phyloP scores from a whole-genome alignment of 2,329 filamentous ascomycete species.

The Paracoccidioides lutzii region DNA sequence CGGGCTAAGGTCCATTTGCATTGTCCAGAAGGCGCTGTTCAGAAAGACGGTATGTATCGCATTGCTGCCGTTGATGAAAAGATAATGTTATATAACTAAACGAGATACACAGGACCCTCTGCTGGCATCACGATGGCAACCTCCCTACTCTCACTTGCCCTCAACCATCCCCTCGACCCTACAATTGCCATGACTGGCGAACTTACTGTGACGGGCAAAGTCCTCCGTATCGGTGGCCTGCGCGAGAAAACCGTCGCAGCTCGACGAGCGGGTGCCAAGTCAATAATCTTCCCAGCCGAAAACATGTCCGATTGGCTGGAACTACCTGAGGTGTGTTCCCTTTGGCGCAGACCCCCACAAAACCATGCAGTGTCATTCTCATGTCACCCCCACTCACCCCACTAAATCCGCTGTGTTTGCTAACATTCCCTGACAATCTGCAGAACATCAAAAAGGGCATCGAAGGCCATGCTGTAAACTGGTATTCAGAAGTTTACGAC shows the following conservation, averaged over 20 bases:
- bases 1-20: slow-evolving; percentile 91
- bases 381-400: background rate
- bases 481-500: slow-evolving; percentile 90
- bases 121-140: slow-evolving; percentile 99
- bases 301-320: slow-evolving; percentile 97
- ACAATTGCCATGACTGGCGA: slow-evolving; percentile 97
- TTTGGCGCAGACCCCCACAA: background rate
- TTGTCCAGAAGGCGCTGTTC: slow-evolving; percentile 89
- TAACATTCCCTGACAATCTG: background rate
- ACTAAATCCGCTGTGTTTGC: background rate
- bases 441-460: slow-evolving; percentile 98
- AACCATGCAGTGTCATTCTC: background rate
- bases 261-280: slow-evolving; percentile 79
- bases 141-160: slow-evolving; percentile 69
- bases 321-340: slow-evolving; percentile 69
- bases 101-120: slow-evolving; percentile 44
- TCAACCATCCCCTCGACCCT: slow-evolving; percentile 65
- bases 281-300: slow-evolving; percentile 86
- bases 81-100: slow-evolving; percentile 5
- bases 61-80: background rate
- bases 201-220: slow-evolving; percentile 91
- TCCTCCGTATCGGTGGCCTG: slow-evolving; percentile 83
- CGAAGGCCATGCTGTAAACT: slow-evolving; percentile 76
- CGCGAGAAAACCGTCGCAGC: slow-evolving; percentile 97
- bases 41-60: slow-evolving; percentile 60